Percentiles rank a stretch among this genome's conserved stretches.
phyloP scores from a whole-genome alignment of 768 basidiomycete genomes.

The Hemileccinum impolitum region DNA sequence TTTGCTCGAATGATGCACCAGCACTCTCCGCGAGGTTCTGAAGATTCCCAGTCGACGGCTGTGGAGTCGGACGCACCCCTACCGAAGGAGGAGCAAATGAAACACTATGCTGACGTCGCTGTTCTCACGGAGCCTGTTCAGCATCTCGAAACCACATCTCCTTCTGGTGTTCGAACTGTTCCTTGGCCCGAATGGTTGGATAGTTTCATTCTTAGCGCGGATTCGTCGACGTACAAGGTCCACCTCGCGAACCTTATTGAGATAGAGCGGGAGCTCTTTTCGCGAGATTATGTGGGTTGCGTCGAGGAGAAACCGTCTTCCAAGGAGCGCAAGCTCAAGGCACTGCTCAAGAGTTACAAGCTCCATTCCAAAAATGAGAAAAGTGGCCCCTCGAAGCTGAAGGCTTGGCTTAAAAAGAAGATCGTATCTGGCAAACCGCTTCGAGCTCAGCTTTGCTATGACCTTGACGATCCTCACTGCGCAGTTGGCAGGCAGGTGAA shows the following conservation, averaged over 20 bases:
- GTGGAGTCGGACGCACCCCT: slow-evolving; percentile 30
- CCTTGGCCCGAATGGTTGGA: slow-evolving; percentile 43
- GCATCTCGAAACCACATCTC: slow-evolving; percentile 15
- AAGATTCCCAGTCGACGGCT: slow-evolving; percentile 59
- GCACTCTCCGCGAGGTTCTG: slow-evolving; percentile 55
- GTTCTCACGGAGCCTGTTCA: slow-evolving; percentile 21
- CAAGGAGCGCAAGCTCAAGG: slow-evolving; percentile 40
- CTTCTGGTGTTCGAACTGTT: slow-evolving; percentile 26
- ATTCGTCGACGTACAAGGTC: slow-evolving; percentile 34
- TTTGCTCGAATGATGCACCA: slow-evolving; percentile 24
- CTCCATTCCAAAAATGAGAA: slow-evolving; percentile 31
- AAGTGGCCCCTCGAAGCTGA: slow-evolving; percentile 48
- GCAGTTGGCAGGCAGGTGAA: slow-evolving; percentile 39
- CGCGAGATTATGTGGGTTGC: slow-evolving; percentile 17
- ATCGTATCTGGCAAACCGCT: slow-evolving; percentile 39
- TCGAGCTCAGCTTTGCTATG: slow-evolving; percentile 38
- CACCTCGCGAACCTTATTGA: slow-evolving; percentile 34
- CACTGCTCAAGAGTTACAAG: slow-evolving; percentile 42
- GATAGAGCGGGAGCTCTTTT: slow-evolving; percentile 34
- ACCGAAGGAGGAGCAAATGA: slow-evolving; percentile 16
- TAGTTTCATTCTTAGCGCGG: slow-evolving; percentile 32
- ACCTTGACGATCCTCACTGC: slow-evolving; percentile 39
- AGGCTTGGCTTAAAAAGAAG: slow-evolving; percentile 64
- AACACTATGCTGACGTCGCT: slow-evolving; percentile 15
- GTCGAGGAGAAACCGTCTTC: slow-evolving; percentile 23